Conservation (phyloP, 2,329 filamentous ascomycete species). For the Microsporum ferrugineum region DNA sequence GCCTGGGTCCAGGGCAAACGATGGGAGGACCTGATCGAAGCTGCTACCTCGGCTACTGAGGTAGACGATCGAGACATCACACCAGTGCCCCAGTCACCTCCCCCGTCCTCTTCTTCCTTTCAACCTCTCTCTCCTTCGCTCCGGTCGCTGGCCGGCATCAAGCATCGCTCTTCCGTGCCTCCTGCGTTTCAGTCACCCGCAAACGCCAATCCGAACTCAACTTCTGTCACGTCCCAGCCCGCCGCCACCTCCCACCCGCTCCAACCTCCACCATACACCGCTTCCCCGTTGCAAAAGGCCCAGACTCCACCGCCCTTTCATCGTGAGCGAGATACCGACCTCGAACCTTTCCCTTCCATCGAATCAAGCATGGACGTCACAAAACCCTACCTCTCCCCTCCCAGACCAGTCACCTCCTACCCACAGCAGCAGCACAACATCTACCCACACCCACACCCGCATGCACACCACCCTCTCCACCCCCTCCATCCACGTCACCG, state of each 20-base stretch:
- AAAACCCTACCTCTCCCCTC: background rate
- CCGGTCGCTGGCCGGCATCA: slow-evolving; percentile 30
- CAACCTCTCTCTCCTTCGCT: slow-evolving; percentile 31
- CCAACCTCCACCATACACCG: slow-evolving; percentile 52
- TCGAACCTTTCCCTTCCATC: slow-evolving; percentile 79
- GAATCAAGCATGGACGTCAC: slow-evolving; percentile 59
- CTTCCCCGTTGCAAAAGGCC: slow-evolving; percentile 80
- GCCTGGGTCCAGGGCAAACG: slow-evolving; percentile 66
- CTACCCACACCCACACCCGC: slow-evolving; percentile 19
- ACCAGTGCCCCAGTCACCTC: slow-evolving; percentile 46
- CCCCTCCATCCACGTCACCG: slow-evolving; percentile 34
- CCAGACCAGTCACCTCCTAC: background rate
- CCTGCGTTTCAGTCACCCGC: slow-evolving; percentile 42
- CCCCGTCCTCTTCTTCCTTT: slow-evolving; percentile 16
- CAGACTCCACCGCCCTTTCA: slow-evolving; percentile 65
- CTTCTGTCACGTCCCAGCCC: slow-evolving; percentile 22
- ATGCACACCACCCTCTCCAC: slow-evolving; percentile 3
- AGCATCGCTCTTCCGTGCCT: slow-evolving; percentile 51
- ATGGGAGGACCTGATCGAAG: slow-evolving; percentile 94
- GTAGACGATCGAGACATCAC: slow-evolving; percentile 76
- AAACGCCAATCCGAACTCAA: slow-evolving; percentile 22
- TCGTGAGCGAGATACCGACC: slow-evolving; percentile 41
- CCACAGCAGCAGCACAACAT: background rate
- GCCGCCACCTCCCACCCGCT: slow-evolving; percentile 34
- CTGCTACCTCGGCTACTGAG: slow-evolving; percentile 83